Base-by-base conservation (phyloP, 371 early-diverging fungal species). In the Apophysomyces variabilis region DNA sequence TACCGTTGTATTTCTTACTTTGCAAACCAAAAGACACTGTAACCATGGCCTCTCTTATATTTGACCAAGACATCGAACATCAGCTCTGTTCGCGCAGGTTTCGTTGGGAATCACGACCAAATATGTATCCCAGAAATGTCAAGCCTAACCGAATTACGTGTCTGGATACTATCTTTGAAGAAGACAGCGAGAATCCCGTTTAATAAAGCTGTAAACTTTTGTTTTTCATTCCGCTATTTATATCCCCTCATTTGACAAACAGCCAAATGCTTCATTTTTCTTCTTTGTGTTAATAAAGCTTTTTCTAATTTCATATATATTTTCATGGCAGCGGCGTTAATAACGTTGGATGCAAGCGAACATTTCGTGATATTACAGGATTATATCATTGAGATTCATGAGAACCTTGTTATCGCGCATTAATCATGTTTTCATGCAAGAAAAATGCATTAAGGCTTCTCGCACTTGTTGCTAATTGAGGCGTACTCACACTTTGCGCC, bases 91-190 rank as follows among this genome's bases (percentile, higher is more conserved):
- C 21, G 54, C 54, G 21, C 5, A 5, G n/a, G 7, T 26, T 50
- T n/a, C 21, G 54, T 21, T 50, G 54, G 54, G 54, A 50, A 50
- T 50, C 54, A 21, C 54, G 54, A 9, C 54, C 18, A 50, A 21
- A 26, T 21, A n/a, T 21, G 16, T 26, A 21, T 5, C 9, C 9
- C 21, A 50, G 21, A 50, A 21, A 16, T 4, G 9, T 50, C 21
- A n/a, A 26, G 21, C 54, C 5, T 7, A 16, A 21, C 18, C 21
- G 54, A 9, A 16, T 9, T 21, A 9, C 54, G 16, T 50, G 21
- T 11, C 21, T 50, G 54, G 54, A 50, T 16, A 50, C 54, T 9
- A 50, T 50, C 21, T n/a, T 18, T 9, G 54, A 50, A 21, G 54
- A 50, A 50, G 21, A 47, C 7, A 47, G 21, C 21, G 54, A 50